These are phyloP conservation scores for Golubevia sp. DNA, from an alignment of 1,284 basidiomycete genomes.

Conservation along the genomic window DNA sequence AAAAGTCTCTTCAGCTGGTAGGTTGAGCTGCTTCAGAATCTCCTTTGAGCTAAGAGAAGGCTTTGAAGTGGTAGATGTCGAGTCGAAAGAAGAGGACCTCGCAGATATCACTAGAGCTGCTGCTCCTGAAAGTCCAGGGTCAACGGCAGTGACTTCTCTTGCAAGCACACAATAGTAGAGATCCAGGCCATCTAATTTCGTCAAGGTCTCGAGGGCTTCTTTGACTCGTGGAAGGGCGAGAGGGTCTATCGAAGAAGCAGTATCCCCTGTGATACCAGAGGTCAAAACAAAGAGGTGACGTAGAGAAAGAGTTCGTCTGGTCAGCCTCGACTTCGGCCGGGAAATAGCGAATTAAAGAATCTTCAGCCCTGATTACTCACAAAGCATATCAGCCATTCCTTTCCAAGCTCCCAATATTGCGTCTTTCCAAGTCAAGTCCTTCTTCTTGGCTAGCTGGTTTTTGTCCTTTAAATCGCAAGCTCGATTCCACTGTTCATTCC, in stretches of 20 bases:
- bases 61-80: too few species aligned
- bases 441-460: neutral
- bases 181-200: slow-evolving; percentile 16
- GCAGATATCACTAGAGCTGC: too few species aligned
- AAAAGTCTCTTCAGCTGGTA: too few species aligned
- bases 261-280: neutral
- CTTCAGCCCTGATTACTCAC: too few species aligned
- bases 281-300: too few species aligned
- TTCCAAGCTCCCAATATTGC: slow-evolving; percentile 11
- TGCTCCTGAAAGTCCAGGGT: neutral
- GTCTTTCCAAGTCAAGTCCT: neutral
- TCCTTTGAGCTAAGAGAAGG: too few species aligned
- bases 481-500: too few species aligned
- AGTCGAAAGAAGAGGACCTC: too few species aligned
- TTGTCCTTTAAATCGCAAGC: too few species aligned
- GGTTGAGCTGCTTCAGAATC: too few species aligned
- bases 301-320: too few species aligned
- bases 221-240: slow-evolving; percentile 10
- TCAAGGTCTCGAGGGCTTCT: slow-evolving; percentile 3
- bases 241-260: slow-evolving; percentile 15
- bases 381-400: slow-evolving; percentile 16
- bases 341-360: neutral
- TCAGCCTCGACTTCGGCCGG: neutral
- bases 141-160: slow-evolving; percentile 10
- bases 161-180: slow-evolving; percentile 23